Base-by-base conservation (phyloP, 306 rosid genomes). In the Inga laurina region DNA sequence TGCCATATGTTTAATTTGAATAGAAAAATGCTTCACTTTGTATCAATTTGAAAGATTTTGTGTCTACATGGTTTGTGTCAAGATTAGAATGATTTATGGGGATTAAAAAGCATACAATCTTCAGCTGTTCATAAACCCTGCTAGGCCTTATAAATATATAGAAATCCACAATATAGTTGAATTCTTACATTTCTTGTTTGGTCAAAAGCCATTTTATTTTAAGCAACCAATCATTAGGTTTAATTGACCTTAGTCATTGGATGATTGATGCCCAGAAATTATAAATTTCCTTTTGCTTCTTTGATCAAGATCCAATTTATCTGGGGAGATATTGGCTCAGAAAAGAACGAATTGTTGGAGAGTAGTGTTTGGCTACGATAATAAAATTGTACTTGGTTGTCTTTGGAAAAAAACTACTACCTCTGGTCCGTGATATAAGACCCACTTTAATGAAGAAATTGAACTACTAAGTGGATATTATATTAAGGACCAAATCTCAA, bases 161-260 rank as follows among this genome's bases (percentile, higher is more conserved):
- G 83, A 79, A 79, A 51, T 82, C 76, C 84, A 68, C 32, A 51
- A 74, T 52, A 68, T 76, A 41, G 43, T 69, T 46, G 45, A 79
- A 41, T 45, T 52, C 51, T 79, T 57, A n/a, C 72, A 45, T 49
- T 79, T 65, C 16, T 51, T 57, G 19, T 57, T 56, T 46, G 66
- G 56, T 24, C 35, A 44, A 22, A 71, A n/a, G 75, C 75, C 45
- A 71, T 21, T 57, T 57, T 43, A 32, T 32, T 76, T 7, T 82
- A 75, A 6, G 71, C 21, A 67, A 48, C 56, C 46, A 46, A 67
- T 75, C 10, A 21, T 43, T n/a, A 71, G 34, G 19, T 71, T 43
- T 43, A 22, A 43, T 71, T 71, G 54, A 71, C 34, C 54, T 43
- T 71, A 10, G 75, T 43, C 35, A 71, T 43, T n/a, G 34, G 18